Evolutionary conservation across 2,329 filamentous ascomycete genomes (phyloP).

Genomic region (Clonostachys byssicola): DNA sequence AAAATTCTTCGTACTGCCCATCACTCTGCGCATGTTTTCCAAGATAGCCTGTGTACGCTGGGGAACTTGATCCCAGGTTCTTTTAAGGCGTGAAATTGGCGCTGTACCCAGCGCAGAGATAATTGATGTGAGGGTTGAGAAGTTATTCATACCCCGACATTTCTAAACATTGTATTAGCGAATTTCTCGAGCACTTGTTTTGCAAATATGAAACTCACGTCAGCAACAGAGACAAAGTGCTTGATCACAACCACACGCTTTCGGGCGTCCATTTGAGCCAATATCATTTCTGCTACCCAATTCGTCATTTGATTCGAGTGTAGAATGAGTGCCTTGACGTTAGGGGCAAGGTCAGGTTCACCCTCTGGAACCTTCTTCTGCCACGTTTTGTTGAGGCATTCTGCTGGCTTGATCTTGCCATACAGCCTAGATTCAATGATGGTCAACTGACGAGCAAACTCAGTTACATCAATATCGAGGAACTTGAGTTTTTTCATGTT

Average conservation of each 20-base stretch:
- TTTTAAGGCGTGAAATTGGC: conserved; percentile 86
- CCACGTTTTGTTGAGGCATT: conserved; percentile 98
- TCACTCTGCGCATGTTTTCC: conserved; percentile 88
- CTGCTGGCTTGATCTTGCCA: conserved; percentile 90
- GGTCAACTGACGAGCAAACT: conserved; percentile 96
- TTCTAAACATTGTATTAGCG: conserved; percentile 50
- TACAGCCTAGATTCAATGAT: conserved; percentile 95
- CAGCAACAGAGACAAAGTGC: conserved; percentile 93
- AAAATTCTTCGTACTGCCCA: conserved; percentile 98
- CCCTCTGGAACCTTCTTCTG: conserved; percentile 87
- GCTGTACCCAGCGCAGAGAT: conserved; percentile 94
- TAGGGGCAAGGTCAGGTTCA: conserved; percentile 81
- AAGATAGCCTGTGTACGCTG: conserved; percentile 75
- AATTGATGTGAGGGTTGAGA: conserved; percentile 94
- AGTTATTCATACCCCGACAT: conserved; percentile 92
- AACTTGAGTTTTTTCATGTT: conserved; percentile 99
- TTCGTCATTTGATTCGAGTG: conserved; percentile 99
- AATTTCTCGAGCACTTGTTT: neutral
- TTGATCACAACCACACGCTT: conserved; percentile 97
- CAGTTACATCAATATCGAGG: conserved; percentile 89
- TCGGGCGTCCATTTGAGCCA: conserved; percentile 91
- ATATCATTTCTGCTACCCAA: conserved; percentile 98
- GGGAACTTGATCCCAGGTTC: conserved; percentile 93
- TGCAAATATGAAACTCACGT: conserved; percentile 56
- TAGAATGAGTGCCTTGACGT: conserved; percentile 92